Base-by-base conservation (phyloP, 495 filamentous ascomycete species). In the Penicillium coffeae region DNA sequence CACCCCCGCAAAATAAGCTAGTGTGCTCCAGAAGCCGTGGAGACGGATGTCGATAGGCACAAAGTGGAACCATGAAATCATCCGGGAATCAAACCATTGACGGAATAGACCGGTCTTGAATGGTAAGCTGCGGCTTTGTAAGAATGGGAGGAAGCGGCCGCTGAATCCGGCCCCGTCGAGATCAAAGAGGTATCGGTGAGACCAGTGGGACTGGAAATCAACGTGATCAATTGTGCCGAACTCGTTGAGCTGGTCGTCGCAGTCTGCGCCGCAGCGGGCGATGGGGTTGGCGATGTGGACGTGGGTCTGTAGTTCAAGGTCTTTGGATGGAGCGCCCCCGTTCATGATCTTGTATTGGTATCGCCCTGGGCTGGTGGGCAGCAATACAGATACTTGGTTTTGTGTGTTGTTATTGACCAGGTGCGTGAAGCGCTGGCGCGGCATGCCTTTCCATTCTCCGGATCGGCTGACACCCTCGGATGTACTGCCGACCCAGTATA, bases 61-160 rank as follows among this genome's bases (percentile, higher is more conserved):
- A 43, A 88, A 93, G 63, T 93, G 87, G 16, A 79, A 66, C 87
- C 87, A 93, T 5, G 88, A 77, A 44, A 74, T 71, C 13, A 93
- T 58, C 0, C 88, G 77, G 18, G 80, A 77, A 43, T 85, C 83
- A 59, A 80, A 89, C 88, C 88, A 93, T 52, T 88, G 79, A 3
- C 80, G 72, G 63, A 90, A 90, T 3, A 90, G 68, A 0, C 81
- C 74, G 0, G 73, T 69, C 27, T 81, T 74, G 52, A 93, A 80
- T 0, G 85, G 84, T 1, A 89, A 65, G 37, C 74, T 80, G 50
- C 65, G 65, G n/a, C 80, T 83, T 42, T 75, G 74, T 18, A 85
- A 66, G 53, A 90, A 80, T 1, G 78, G 77, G 1, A 79, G 56
- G 57, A 89, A 81, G 35, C 87, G 72, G 25, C 82, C 78, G 15